Base-by-base conservation (phyloP, 2,329 filamentous ascomycete species). In the Chalaropsis ovoidea region DNA sequence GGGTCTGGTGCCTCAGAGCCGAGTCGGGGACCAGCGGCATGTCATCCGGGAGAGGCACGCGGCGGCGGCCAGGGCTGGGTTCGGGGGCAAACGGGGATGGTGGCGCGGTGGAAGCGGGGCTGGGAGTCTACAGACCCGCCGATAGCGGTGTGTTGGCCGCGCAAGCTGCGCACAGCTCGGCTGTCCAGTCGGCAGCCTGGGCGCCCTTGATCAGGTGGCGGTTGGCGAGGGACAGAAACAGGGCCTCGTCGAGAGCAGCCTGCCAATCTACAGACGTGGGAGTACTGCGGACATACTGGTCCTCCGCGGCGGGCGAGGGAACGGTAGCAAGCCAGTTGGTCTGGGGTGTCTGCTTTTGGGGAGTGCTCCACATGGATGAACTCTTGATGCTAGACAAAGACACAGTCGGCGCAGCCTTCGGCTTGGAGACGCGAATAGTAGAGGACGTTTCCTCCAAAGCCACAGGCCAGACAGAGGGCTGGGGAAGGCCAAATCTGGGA, bases 221-320 rank as follows among this genome's bases (percentile, higher is more conserved):
- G 24, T 47, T 24, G 10, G 41, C 17, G 15, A 62, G 27, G 2
- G 61, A 27, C 15, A 27, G 31, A 42, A 61, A 58, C 27, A 76
- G 68, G 19, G 77, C 75, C 62, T 74, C 68, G 3, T 72, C 68
- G 1, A 80, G 73, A 3, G 78, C 78, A 19, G 71, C 70, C 8
- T 74, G 45, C 67, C 67, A 68, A 64, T 73, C 63, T 15, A 70
- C 72, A 68, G 68, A 70, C 35, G 66, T 72, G 63, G 69, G 73
- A 72, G 62, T 69, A 68, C 24, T 52, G 60, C 49, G 64, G 11
- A 69, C 67, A 39, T 69, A 69, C 41, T 61, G 45, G 56, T 62
- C 61, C 31, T 63, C 58, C 17, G 56, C 42, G 17, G 61, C 54
- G 1, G 35, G 3, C 2, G 19, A 10, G n/a, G 60, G 2, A 13